phyloP scores from a whole-genome alignment of 805 yeast genomes.

The Wickerhamiella nectarea region DNA sequence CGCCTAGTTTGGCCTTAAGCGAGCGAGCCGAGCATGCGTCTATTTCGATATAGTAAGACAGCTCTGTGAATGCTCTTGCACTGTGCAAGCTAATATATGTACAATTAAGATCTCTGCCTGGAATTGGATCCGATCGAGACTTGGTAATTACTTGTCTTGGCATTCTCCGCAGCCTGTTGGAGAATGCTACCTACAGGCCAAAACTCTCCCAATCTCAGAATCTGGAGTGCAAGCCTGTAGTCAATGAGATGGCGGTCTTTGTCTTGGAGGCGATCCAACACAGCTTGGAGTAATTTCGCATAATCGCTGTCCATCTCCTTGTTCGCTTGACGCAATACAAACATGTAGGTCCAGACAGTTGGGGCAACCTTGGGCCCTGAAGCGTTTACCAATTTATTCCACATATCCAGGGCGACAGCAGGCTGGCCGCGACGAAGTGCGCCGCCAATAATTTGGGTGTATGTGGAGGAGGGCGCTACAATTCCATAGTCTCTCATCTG shows the following conservation, averaged over 20 bases:
- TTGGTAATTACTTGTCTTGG: background rate
- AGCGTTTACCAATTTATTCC: slow-evolving; percentile 12
- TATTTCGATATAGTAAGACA: too few relatives aligned
- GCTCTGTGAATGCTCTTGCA: too few relatives aligned
- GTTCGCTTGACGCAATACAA: slow-evolving; percentile 15
- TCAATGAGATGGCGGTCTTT: slow-evolving; percentile 11
- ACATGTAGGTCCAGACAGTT: slow-evolving; percentile 22
- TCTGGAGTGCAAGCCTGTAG: slow-evolving; percentile 13
- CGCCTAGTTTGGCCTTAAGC: too few relatives aligned
- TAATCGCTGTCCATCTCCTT: slow-evolving; percentile 1
- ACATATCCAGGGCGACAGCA: slow-evolving; percentile 17
- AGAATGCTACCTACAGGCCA: slow-evolving; percentile 9
- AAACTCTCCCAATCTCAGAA: slow-evolving; percentile 2
- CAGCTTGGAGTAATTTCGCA: slow-evolving; percentile 8
- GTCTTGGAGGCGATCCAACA: slow-evolving; percentile 7
- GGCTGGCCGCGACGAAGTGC: slow-evolving; percentile 13
- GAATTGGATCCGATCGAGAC: background rate
- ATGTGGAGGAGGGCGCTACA: slow-evolving; percentile 20
- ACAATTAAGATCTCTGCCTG: too few relatives aligned
- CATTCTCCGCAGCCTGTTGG: background rate
- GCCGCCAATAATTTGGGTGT: slow-evolving; percentile 24
- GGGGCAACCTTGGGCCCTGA: slow-evolving; percentile 16
- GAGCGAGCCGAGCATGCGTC: too few relatives aligned
- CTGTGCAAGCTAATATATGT: too few relatives aligned
- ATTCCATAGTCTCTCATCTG: slow-evolving; percentile 19